A percentile compares a stretch with the other conserved stretches of the same genome.
These are phyloP conservation scores for Aspergillus neoniger DNA, from an alignment of 2,329 filamentous ascomycete genomes.

Conservation along the genomic window DNA sequence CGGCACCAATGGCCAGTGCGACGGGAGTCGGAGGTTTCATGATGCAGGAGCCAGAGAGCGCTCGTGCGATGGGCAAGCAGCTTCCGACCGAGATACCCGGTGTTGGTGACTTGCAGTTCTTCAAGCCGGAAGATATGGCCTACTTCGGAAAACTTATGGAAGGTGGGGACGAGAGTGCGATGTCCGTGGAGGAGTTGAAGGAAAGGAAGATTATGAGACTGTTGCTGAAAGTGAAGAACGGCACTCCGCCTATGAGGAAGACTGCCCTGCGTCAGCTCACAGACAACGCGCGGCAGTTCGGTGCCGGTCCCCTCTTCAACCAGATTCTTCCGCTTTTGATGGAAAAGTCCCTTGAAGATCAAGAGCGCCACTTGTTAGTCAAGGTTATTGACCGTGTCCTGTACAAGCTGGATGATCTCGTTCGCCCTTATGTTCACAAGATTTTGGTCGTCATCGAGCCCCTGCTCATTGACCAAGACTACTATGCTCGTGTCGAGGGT, in stretches of 20 bases:
- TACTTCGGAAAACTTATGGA: conserved; percentile 98
- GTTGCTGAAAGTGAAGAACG: conserved; percentile 97
- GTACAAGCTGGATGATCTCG: conserved; percentile 96
- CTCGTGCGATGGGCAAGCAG: conserved; percentile 80
- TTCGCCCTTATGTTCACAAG: conserved; percentile 95
- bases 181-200: conserved; percentile 94
- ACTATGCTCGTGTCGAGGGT: conserved; percentile 96
- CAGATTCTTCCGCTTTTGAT: conserved; percentile 95
- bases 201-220: conserved; percentile 98
- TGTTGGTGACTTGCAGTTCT: conserved; percentile 93
- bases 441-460: conserved; percentile 98
- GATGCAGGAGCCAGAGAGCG: conserved; percentile 93
- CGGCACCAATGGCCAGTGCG: conserved; percentile 62
- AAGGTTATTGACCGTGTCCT: conserved; percentile 98
- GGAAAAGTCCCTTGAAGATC: conserved; percentile 97
- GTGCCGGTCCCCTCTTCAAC: conserved; percentile 90
- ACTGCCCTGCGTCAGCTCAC: conserved; percentile 95
- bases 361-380: conserved; percentile 95
- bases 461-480: conserved; percentile 98
- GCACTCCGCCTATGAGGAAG: conserved; percentile 97
- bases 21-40: conserved; percentile 77
- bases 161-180: conserved; percentile 83
- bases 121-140: conserved; percentile 97
- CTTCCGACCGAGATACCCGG: conserved; percentile 94
- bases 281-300: conserved; percentile 95